Percentiles rank a stretch among this genome's conserved stretches.
Conservation (phyloP, 495 filamentous ascomycete genomes). For the Hypoxylon perforatum region DNA sequence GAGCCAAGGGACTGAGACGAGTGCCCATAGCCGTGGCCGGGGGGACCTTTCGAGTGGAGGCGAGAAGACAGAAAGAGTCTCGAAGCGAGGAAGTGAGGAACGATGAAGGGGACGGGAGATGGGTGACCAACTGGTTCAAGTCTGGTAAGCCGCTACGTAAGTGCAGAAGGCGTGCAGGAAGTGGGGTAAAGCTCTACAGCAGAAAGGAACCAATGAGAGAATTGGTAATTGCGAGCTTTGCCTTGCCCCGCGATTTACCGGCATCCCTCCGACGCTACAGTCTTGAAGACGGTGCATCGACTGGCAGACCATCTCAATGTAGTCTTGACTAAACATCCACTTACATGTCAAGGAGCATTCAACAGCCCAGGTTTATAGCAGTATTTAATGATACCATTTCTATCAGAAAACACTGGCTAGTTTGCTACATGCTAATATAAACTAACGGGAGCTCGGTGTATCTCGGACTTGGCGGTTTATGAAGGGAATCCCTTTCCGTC, state of each 20-base stretch:
- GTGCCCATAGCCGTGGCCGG: no score
- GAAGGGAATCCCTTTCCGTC: neutral
- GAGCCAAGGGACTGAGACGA: conserved; percentile 29
- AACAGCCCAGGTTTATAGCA: neutral
- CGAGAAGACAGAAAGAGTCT: conserved; percentile 2
- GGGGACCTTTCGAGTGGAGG: conserved; percentile 10
- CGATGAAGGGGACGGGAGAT: conserved; percentile 10
- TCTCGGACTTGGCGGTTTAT: conserved; percentile 24
- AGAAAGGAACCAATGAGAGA: conserved; percentile 26
- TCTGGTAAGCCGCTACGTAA: conserved; percentile 29
- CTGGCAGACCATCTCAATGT: no score
- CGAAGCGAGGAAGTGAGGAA: neutral
- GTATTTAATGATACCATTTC: conserved; percentile 8
- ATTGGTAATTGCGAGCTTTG: conserved; percentile 40
- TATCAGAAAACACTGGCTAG: neutral
- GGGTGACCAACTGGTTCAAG: neutral
- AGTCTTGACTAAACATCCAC: neutral
- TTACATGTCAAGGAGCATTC: neutral
- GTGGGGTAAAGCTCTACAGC: conserved; percentile 34
- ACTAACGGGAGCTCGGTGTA: conserved; percentile 10
- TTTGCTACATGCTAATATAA: neutral
- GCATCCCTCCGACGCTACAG: conserved; percentile 34
- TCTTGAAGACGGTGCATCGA: neutral
- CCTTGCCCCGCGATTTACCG: conserved; percentile 38
- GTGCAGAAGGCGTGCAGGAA: conserved; percentile 40